Evolutionary conservation across 306 rosid genomes (phyloP).

Genomic region (Casuarina cunninghamiana): DNA sequence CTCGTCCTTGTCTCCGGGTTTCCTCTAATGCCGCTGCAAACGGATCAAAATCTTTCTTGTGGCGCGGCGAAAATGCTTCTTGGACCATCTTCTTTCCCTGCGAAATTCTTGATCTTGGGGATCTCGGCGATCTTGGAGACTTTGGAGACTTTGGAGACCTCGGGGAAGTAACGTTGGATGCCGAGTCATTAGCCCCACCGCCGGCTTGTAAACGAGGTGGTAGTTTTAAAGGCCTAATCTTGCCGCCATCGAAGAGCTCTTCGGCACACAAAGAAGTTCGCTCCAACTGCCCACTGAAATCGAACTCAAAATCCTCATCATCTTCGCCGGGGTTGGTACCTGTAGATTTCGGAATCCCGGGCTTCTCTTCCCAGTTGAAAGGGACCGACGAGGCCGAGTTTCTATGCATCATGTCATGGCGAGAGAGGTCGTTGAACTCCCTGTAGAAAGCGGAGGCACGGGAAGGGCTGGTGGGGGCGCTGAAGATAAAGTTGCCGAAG

Average conservation of each 20-base stretch:
- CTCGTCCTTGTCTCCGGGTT: constrained; percentile 13
- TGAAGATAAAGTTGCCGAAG: constrained; percentile 59
- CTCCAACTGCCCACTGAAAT: constrained; percentile 54
- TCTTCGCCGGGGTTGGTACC: not conserved
- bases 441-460: constrained; percentile 43
- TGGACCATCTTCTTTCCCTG: constrained; percentile 43
- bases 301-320: constrained; percentile 53
- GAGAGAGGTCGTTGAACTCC: constrained; percentile 20
- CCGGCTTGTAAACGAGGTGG: constrained; percentile 44
- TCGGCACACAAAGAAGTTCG: constrained; percentile 59
- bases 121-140: constrained; percentile 30
- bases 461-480: constrained; percentile 87
- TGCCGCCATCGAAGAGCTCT: constrained; percentile 80
- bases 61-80: constrained; percentile 45
- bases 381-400: constrained; percentile 44
- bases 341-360: constrained; percentile 51
- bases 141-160: constrained; percentile 34
- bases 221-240: constrained; percentile 67
- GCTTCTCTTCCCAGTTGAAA: constrained; percentile 61
- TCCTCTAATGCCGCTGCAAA: constrained; percentile 49
- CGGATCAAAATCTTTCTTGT: constrained; percentile 46
- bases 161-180: constrained; percentile 33
- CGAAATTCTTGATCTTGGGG: constrained; percentile 26
- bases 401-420: constrained; percentile 1
- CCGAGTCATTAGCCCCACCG: constrained; percentile 15